phyloP scores from a whole-genome alignment of 129 eudicot species.

The Scalesia atractyloides region DNA sequence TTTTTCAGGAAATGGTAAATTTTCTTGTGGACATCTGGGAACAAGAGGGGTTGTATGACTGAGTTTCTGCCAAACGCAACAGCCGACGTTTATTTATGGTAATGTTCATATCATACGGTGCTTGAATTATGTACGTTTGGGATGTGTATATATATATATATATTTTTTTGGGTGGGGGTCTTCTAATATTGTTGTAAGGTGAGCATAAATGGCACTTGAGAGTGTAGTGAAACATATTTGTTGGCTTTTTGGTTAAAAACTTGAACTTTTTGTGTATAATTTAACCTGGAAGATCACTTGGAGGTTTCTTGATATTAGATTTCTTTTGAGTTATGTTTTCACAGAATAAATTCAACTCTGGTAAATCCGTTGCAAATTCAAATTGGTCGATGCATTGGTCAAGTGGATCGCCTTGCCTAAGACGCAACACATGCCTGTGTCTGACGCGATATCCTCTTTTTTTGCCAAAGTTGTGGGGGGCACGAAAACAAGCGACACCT shows the following conservation, averaged over 20 bases:
- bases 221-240: conserved; percentile 5
- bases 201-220: conserved; percentile 25
- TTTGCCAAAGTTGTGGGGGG: too few relatives aligned
- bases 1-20: conserved; percentile 81
- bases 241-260: conserved; percentile 3
- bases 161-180: neutral
- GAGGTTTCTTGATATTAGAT: neutral
- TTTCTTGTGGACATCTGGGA: conserved; percentile 89
- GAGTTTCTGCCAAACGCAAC: conserved; percentile 29
- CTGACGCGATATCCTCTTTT: too few relatives aligned
- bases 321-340: neutral
- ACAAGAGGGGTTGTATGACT: conserved; percentile 86
- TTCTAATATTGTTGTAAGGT: conserved; percentile 15
- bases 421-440: too few relatives aligned
- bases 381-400: too few relatives aligned
- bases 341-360: neutral
- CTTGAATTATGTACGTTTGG: conserved; percentile 29
- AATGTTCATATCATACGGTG: conserved; percentile 25
- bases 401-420: too few relatives aligned
- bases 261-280: conserved; percentile 4
- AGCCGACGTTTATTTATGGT: neutral
- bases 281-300: neutral
- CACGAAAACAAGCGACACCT: too few relatives aligned
- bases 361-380: too few relatives aligned
- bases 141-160: neutral